Evolutionary conservation across 306 rosid species (phyloP).

Genomic region (Quercus wislizeni): DNA sequence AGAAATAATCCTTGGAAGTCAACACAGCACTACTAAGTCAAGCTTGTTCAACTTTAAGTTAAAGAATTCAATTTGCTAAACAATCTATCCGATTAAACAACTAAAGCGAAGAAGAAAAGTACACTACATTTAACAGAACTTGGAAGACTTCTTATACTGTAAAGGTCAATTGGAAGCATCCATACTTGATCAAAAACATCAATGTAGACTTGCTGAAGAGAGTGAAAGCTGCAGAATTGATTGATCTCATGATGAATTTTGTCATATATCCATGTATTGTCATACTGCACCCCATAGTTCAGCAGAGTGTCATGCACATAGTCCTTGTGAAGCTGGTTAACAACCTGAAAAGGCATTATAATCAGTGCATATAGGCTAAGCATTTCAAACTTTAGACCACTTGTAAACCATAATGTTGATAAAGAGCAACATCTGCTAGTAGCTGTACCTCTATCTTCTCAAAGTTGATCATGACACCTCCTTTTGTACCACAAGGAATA

Average conservation of each 20-base stretch:
- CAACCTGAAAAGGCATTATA: constrained; percentile 52
- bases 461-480: constrained; percentile 87
- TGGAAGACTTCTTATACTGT: background rate
- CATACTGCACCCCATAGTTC: constrained; percentile 79
- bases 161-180: background rate
- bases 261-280: constrained; percentile 94
- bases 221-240: constrained; percentile 87
- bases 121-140: background rate
- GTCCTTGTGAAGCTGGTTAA: constrained; percentile 75
- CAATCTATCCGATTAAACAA: background rate
- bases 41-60: background rate
- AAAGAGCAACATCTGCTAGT: background rate
- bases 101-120: background rate
- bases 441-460: constrained; percentile 79
- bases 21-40: background rate
- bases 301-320: constrained; percentile 75
- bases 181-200: constrained; percentile 84
- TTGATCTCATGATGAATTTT: constrained; percentile 95
- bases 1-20: too few species aligned
- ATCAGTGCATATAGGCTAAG: background rate
- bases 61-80: constrained; percentile 2
- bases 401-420: background rate
- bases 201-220: constrained; percentile 86
- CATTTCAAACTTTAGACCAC: constrained; percentile 4
- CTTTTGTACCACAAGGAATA: constrained; percentile 96